Conservation (phyloP, 495 filamentous ascomycete genomes). For the Xylaria cubensis region DNA sequence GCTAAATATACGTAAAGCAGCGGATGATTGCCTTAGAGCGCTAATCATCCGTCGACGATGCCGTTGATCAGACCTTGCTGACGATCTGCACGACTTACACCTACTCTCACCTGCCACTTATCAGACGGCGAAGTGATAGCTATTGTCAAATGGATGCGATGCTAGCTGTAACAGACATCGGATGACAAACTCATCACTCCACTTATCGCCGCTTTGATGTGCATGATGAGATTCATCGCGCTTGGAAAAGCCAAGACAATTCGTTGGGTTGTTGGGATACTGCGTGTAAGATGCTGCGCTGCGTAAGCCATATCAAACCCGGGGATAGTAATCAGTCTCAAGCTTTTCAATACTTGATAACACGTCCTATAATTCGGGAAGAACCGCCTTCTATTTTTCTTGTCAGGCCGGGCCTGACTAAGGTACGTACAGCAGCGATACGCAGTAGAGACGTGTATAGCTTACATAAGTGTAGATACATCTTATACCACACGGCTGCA, state of each 20-base stretch:
- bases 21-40: conserved; percentile 4
- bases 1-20: conserved; percentile 14
- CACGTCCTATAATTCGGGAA: conserved; percentile 8
- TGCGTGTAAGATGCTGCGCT: conserved; percentile 5
- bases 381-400: conserved; percentile 11
- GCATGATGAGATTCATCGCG: background rate
- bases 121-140: background rate
- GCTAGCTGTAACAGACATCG: background rate
- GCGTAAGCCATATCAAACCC: background rate
- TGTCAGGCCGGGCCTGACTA: background rate
- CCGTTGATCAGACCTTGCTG: background rate
- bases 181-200: conserved; percentile 5
- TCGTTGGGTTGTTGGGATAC: background rate
- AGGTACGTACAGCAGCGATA: background rate
- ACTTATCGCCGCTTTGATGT: conserved; percentile 13
- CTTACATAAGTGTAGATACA: conserved; percentile 7
- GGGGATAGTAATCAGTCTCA: conserved; percentile 14
- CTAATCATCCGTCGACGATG: background rate
- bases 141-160: background rate
- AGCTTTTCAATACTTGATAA: background rate
- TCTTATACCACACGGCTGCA: background rate
- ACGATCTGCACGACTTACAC: background rate
- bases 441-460: background rate
- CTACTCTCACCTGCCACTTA: background rate
- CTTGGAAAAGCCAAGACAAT: background rate